These are phyloP conservation scores for Starmerella lactis-condensi DNA, from an alignment of 805 yeast species.

Conservation along the genomic window DNA sequence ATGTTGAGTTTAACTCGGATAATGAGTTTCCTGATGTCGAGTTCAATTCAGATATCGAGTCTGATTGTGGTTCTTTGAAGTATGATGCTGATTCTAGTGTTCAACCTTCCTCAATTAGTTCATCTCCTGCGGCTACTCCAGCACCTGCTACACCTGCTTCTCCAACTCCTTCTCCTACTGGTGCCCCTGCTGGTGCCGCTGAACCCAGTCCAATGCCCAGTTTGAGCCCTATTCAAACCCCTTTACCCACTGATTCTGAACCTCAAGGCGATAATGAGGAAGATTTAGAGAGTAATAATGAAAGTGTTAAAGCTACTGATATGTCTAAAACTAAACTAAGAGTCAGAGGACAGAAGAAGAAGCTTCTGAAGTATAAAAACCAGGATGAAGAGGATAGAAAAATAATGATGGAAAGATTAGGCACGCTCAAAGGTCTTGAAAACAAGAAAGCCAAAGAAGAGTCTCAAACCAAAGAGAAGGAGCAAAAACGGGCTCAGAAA, in stretches of 20 bases:
- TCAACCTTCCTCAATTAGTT: background rate
- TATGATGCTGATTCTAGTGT: background rate
- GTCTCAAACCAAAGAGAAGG: slow-evolving; percentile 24
- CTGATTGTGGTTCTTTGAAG: too few species aligned
- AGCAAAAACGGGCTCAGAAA: slow-evolving; percentile 22
- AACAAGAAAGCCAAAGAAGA: slow-evolving; percentile 23
- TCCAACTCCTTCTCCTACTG: too few species aligned
- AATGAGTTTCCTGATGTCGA: slow-evolving; percentile 18
- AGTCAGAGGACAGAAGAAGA: slow-evolving; percentile 70
- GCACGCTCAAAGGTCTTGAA: slow-evolving; percentile 49
- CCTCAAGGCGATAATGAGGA: slow-evolving; percentile 10
- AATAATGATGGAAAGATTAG: slow-evolving; percentile 61
- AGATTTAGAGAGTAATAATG: slow-evolving; percentile 1
- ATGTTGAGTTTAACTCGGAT: slow-evolving; percentile 12
- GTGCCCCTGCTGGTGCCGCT: too few species aligned
- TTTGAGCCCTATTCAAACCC: too few species aligned
- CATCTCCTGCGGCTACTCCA: too few species aligned
- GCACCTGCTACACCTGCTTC: too few species aligned
- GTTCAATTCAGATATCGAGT: slow-evolving; percentile 17
- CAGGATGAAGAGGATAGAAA: slow-evolving; percentile 81
- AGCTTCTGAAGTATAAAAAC: slow-evolving; percentile 63
- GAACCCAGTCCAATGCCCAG: too few species aligned
- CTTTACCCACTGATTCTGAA: too few species aligned
- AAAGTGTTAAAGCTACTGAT: background rate
- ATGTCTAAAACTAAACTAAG: slow-evolving; percentile 7